These are phyloP conservation scores for Pichia nakasei DNA, from an alignment of 805 yeast genomes.

Conservation along the genomic window DNA sequence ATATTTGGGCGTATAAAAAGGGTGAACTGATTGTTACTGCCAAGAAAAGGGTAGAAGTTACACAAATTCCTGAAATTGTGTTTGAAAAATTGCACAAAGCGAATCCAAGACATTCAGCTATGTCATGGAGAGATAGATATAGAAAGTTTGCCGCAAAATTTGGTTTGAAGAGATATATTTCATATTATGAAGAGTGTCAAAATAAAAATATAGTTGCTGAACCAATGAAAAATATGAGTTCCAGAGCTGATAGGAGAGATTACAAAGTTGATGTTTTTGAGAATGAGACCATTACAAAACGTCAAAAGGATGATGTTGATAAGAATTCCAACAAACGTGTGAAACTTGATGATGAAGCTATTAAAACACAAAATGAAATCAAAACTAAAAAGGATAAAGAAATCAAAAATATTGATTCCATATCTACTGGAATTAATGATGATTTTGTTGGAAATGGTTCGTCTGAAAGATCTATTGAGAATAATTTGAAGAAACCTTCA, in stretches of 20 bases:
- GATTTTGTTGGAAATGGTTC: too few relatives aligned
- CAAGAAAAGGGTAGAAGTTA: slow-evolving; percentile 17
- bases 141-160: slow-evolving; percentile 58
- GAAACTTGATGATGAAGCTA: background rate
- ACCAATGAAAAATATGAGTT: slow-evolving; percentile 51
- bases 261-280: slow-evolving; percentile 11
- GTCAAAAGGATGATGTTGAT: background rate
- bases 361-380: background rate
- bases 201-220: slow-evolving; percentile 35
- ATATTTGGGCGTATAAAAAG: slow-evolving; percentile 18
- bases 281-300: slow-evolving; percentile 10
- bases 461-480: background rate
- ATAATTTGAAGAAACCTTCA: background rate
- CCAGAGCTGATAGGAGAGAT: slow-evolving; percentile 30
- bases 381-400: background rate
- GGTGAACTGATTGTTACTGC: slow-evolving; percentile 9
- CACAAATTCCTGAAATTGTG: slow-evolving; percentile 29
- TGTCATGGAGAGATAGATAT: slow-evolving; percentile 79
- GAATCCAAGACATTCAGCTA: slow-evolving; percentile 47
- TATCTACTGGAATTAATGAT: background rate
- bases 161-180: slow-evolving; percentile 50
- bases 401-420: background rate
- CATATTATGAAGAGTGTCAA: slow-evolving; percentile 39
- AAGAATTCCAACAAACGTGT: background rate
- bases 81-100: slow-evolving; percentile 31